Base-by-base conservation (phyloP, 371 early-diverging fungal genomes). In the Entomophthora muscae region DNA sequence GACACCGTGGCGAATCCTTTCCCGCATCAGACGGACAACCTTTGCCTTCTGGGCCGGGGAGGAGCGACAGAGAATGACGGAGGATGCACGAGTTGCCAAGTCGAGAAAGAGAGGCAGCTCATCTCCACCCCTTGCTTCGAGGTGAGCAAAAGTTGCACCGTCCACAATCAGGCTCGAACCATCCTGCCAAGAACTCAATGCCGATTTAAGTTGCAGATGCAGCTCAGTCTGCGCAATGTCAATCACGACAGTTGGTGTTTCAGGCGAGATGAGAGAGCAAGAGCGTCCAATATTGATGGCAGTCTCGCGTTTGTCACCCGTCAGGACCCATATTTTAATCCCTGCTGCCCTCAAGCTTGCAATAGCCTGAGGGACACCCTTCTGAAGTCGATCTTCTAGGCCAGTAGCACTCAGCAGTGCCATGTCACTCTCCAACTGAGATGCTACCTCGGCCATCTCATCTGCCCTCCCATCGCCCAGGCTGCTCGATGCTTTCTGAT, bases 241-340 rank as follows among this genome's bases (percentile, higher is more conserved):
- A 71, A 1, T 85, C 74, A 51, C 86, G 73, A 52, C 86, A 69
- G n/a, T 79, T 75, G 87, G 87, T 85, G 3, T 72, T 72, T 30
- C 68, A 68, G 57, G 70, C 72, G 58, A 80, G 77, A 52, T 5
- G 23, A 90, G 73, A 22, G 82, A 71, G 58, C 86, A 88, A 0
- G 85, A 81, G 61, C 81, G 84, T 23, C 88, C 91, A 72, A 90
- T 89, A 68, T 84, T 84, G 66, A 90, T 84, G 32, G 95, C 95
- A 21, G 95, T 95, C 71, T 95, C 95, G 67, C 85, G 85, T 69
- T 91, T 85, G 71, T 97, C 98, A 21, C 98, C 98, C 1, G 98
- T 97, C 66, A 98, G 68, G 74, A 98, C 83, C 90, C 90, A 91
- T 33, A 90, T 75, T 64, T 82, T 81, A 54, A 96, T 88, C 12